A percentile compares a stretch with the other conserved stretches of the same genome.
Evolutionary conservation across 305 asterid species (phyloP).

Genomic region (Fraxinus platypoda): DNA sequence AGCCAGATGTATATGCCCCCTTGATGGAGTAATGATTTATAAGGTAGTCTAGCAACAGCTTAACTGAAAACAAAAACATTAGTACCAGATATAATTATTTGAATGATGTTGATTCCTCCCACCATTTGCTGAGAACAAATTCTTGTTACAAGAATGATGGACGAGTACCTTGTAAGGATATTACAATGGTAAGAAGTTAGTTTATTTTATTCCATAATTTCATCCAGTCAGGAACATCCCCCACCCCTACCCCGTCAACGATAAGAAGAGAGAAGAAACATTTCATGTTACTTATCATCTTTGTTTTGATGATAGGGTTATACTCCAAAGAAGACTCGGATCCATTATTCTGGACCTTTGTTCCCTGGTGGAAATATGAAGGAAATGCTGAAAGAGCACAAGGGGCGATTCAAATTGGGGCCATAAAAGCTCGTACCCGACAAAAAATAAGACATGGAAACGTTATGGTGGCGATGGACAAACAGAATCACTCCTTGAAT

Average conservation of each 20-base stretch:
- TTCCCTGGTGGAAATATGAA: conserved; percentile 57
- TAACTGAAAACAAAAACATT: too few species aligned
- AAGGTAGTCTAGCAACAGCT: too few species aligned
- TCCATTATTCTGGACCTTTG: conserved; percentile 81
- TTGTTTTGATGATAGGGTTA: conserved; percentile 30
- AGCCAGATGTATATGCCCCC: too few species aligned
- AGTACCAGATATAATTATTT: conserved; percentile 38
- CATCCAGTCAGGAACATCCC: background rate
- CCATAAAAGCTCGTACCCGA: conserved; percentile 64
- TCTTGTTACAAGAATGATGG: conserved; percentile 42
- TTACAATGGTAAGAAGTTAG: conserved; percentile 34
- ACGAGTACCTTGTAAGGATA: conserved; percentile 37
- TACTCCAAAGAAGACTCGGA: conserved; percentile 49
- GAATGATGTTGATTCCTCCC: conserved; percentile 50
- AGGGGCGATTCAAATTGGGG: conserved; percentile 72
- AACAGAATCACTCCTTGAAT: conserved; percentile 57
- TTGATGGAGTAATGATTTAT: too few species aligned
- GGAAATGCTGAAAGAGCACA: conserved; percentile 80
- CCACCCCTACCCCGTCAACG: background rate
- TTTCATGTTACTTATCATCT: background rate
- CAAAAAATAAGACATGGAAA: conserved; percentile 45
- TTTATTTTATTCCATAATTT: background rate
- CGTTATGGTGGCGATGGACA: conserved; percentile 39
- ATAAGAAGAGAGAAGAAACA: background rate
- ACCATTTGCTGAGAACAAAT: conserved; percentile 45